Conservation (phyloP, 2,329 filamentous ascomycete species). For the Raffaelea deltoideospora region DNA sequence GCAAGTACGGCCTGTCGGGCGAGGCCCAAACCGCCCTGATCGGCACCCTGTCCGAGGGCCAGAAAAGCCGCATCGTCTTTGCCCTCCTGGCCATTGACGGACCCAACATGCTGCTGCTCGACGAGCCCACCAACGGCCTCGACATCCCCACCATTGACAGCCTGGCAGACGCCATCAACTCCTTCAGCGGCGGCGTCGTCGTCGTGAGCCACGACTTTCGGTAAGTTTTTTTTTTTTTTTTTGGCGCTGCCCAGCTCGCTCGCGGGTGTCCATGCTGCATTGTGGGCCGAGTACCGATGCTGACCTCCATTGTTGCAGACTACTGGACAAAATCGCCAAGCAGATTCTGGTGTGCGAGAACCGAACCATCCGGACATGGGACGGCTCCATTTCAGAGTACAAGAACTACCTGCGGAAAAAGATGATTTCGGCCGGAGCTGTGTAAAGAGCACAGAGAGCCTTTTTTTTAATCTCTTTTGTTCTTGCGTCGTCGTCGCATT, state of each 20-base stretch:
- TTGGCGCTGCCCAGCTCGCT: not conserved
- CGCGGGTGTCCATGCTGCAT: not conserved
- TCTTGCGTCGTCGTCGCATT: too few relatives aligned
- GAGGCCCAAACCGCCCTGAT: slow-evolving; percentile 93
- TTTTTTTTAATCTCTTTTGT: not conserved
- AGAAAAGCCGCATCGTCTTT: slow-evolving; percentile 97
- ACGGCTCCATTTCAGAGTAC: slow-evolving; percentile 82
- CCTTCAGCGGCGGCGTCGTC: slow-evolving; percentile 89
- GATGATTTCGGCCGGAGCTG: slow-evolving; percentile 80
- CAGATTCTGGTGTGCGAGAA: slow-evolving; percentile 99
- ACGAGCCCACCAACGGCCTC: slow-evolving; percentile 98
- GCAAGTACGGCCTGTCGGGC: slow-evolving; percentile 82
- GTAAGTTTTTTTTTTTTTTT: slow-evolving; percentile 35
- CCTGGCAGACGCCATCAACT: slow-evolving; percentile 93
- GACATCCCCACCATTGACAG: slow-evolving; percentile 98
- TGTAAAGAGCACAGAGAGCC: slow-evolving; percentile 37
- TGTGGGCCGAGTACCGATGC: too few relatives aligned
- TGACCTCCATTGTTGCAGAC: too few relatives aligned
- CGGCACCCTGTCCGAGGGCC: slow-evolving; percentile 93
- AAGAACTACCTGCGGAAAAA: slow-evolving; percentile 99
- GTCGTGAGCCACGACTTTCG: slow-evolving; percentile 98
- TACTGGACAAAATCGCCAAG: slow-evolving; percentile 99
- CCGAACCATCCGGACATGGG: slow-evolving; percentile 82
- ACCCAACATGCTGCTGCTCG: slow-evolving; percentile 94
- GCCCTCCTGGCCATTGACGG: slow-evolving; percentile 86